Base-by-base conservation (phyloP, 805 yeast genomes). In the Candida sithepensis region DNA sequence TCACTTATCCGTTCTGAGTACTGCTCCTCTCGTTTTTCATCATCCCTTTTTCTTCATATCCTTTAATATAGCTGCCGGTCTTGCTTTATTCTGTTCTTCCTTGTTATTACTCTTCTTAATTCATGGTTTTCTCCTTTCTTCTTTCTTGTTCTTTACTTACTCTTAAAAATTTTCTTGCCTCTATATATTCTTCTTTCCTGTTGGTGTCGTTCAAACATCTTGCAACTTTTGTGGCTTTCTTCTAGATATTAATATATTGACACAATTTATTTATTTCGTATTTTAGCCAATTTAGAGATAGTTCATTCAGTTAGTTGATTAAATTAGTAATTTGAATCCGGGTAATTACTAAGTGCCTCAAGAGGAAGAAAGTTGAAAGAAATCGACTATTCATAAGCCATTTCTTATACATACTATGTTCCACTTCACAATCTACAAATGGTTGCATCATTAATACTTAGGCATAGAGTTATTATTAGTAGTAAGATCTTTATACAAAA, bases 1-100 rank as follows among this genome's bases (percentile, higher is more conserved):
- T 50, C 18, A 61, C 55, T 16, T 78, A 70, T 52, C 82, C 82
- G 5, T 73, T 63, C 43, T 76, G 60, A 50, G 18, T 24, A 24
- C 10, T 24, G 6, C 16, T 12, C 7, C 16, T 30, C 16, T 12
- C 14, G 14, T 30, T 30, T 30, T 6, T 30, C 14, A 10, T 12
- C 5, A 30, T n/a, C 16, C 16, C 14, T 30, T 20, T 2, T 37
- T 37, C 13, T 37, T 22, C n/a, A 20, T 4, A 18, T 18, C n/a
- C 19, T 36, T 37, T 20, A n/a, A 10, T 30, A 30, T 14, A 30
- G 34, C 34, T 30, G 14, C 34, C 34, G 34, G 34, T 30, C 14
- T 14, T 30, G 34, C 34, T 30, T 30, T 10, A 30, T 30, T 14
- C 16, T 10, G 14, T 30, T 14, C 16, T 30, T 30, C 14, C 34